Evolutionary conservation across 2,329 filamentous ascomycete species (phyloP), one percentile per base, ranked within the genome.

Genomic region (Colletotrichum sojae): DNA sequence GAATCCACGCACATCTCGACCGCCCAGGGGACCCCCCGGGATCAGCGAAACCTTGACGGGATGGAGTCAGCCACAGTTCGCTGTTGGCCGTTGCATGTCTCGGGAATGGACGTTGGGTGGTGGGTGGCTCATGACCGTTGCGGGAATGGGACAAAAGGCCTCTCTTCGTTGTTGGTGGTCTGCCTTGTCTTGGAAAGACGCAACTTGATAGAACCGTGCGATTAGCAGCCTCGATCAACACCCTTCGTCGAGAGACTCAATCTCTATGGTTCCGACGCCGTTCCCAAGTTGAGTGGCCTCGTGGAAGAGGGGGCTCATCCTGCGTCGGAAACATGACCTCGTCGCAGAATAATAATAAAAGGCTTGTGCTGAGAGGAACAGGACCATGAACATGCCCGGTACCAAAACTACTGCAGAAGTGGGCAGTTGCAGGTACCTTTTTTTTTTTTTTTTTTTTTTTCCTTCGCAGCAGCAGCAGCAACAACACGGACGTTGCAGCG

Each of bases 401-500:
- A 10, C 31, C 31, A 36, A 36, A 36, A 36, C 10, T 8, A 36
- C 31, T 36, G 31, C 31, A 36, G 31, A 36, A 36, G 31, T 36
- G 6, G 31, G 31, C 31, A 36, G 31, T 36, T 36, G 31, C 31
- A 36, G 31, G 31, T 36, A 36, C 31, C 31, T 36, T 36, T 36
- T 36, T 10, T 25, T 25, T 5, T 22, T 22, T 22, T 5, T 22
- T 22, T 22, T 22, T 22, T 22, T 22, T 22, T 22, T 22, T 2
- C 22, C 2, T 2, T 4, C 2, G 22, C 22, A 22, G 48, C 58
- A 51, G 58, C 48, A 25, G 31, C 18, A 62, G 43, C 51, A 67
- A 43, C 51, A 66, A 65, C 66, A 69, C 55, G n/a, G 66, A 69
- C 51, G 43, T 51, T 51, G 66, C 55, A 60, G 57, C 49, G 66